Base-by-base conservation (phyloP, 2,329 filamentous ascomycete species). In the Colletotrichum acutatum region DNA sequence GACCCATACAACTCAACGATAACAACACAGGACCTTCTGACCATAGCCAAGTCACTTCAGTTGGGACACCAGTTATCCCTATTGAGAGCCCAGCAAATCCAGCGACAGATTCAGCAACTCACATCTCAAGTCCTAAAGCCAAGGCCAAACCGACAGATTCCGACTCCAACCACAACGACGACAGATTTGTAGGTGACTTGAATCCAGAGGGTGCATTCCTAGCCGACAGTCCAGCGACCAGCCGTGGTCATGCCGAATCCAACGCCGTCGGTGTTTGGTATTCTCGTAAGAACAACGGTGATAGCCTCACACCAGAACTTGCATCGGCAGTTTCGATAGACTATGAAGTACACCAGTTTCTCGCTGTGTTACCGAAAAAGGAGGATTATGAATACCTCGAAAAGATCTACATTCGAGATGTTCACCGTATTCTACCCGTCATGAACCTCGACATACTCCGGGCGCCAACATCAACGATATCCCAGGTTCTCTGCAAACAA, bases 121-220 rank as follows among this genome's bases (percentile, higher is more conserved):
- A 8, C 1, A 63, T 26, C 19, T 8, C 60, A 3, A 64, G n/a
- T 16, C 34, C 37, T 24, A 34, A 59, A 8, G 34, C 22, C 69
- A 32, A 34, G 26, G 42, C 32, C 52, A 22, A 32, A 5, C 6
- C 60, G 8, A 30, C 30, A 11, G 62, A 64, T 49, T 65, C 76
- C 14, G 72, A 71, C 66, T 46, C 68, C 56, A 42, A 61, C 70
- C 54, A 71, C 11, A 62, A 73, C 3, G 71, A 73, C 22, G 71
- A 68, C 14, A 56, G 71, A 5, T 78, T 78, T 46, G 76, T 78
- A 26, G 76, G 75, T 16, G 74, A 77, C 56, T 58, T 78, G 16
- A 77, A 75, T 65, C 77, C 77, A 5, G 76, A 78, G 46, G 76
- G 75, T 3, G 72, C 76, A 5, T 78, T 78, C 62, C 74, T 78